A percentile compares a stretch with the other conserved stretches of the same genome.
Conservation (phyloP, 2,329 filamentous ascomycete genomes). For the Mycosphaerella sp. region DNA sequence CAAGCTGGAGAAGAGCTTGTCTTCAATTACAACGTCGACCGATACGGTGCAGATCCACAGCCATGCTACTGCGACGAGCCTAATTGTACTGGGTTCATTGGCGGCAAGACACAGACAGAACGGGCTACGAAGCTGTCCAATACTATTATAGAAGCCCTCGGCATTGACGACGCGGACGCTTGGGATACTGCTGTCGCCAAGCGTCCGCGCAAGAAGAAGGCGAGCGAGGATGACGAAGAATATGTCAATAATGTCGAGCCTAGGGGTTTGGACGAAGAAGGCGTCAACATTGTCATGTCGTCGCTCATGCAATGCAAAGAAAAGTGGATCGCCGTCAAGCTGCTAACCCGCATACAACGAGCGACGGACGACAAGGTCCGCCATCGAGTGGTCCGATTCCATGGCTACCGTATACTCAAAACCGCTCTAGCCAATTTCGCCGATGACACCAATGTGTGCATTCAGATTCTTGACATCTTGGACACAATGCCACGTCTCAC, state of each 20-base stretch:
- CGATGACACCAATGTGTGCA: constrained; percentile 81
- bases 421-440: constrained; percentile 77
- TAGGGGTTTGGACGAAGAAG: constrained; percentile 70
- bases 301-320: constrained; percentile 96
- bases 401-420: constrained; percentile 93
- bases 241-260: constrained; percentile 86
- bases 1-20: constrained; percentile 88
- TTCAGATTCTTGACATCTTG: constrained; percentile 85
- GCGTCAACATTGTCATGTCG: constrained; percentile 91
- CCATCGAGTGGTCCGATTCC: constrained; percentile 87
- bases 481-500: constrained; percentile 85
- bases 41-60: constrained; percentile 93
- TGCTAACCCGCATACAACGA: constrained; percentile 79
- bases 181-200: constrained; percentile 89
- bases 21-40: constrained; percentile 99
- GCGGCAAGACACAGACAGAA: constrained; percentile 95
- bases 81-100: constrained; percentile 94
- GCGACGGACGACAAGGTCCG: constrained; percentile 82
- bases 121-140: constrained; percentile 85
- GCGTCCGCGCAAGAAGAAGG: constrained; percentile 88
- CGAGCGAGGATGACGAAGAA: constrained; percentile 85
- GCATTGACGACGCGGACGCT: constrained; percentile 84
- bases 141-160: constrained; percentile 87
- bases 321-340: constrained; percentile 97
- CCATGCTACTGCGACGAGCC: constrained; percentile 93